These are phyloP conservation scores for Myxozyma neglecta DNA, from an alignment of 805 yeast genomes.

Conservation along the genomic window DNA sequence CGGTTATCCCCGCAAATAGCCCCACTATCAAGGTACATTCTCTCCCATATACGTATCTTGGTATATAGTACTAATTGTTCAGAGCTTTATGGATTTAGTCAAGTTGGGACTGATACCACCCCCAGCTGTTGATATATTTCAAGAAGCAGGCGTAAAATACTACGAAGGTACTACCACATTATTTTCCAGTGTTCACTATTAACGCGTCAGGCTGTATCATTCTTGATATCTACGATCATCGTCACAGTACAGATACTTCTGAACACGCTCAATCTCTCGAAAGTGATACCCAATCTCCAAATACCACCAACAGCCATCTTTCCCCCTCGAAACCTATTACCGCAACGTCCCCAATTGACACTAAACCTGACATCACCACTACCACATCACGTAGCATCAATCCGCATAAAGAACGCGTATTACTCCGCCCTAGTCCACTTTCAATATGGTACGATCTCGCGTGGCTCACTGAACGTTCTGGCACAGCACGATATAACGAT, in stretches of 20 bases:
- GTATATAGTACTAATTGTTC: neutral
- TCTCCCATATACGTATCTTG: neutral
- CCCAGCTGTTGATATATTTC: constrained; percentile 82
- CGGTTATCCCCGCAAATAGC: constrained; percentile 76
- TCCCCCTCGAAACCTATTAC: neutral
- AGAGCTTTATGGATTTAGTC: constrained; percentile 69
- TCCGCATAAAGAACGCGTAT: constrained; percentile 74
- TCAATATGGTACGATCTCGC: constrained; percentile 78
- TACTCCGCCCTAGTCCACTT: constrained; percentile 76
- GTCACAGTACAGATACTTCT: constrained; percentile 45
- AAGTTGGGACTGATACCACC: constrained; percentile 83
- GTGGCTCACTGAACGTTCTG: constrained; percentile 70
- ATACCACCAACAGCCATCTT: neutral
- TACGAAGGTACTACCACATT: constrained; percentile 57
- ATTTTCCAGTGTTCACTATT: neutral
- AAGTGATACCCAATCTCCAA: neutral
- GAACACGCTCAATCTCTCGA: neutral
- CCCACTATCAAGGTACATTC: constrained; percentile 60
- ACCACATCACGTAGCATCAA: constrained; percentile 34
- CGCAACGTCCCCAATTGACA: neutral
- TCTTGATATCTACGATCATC: constrained; percentile 81
- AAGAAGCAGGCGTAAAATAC: constrained; percentile 78
- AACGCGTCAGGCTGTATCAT: constrained; percentile 60
- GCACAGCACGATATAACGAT: constrained; percentile 65
- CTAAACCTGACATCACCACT: neutral